Evolutionary conservation across 345 rosid species (phyloP).

Genomic region (Camelina neglecta): DNA sequence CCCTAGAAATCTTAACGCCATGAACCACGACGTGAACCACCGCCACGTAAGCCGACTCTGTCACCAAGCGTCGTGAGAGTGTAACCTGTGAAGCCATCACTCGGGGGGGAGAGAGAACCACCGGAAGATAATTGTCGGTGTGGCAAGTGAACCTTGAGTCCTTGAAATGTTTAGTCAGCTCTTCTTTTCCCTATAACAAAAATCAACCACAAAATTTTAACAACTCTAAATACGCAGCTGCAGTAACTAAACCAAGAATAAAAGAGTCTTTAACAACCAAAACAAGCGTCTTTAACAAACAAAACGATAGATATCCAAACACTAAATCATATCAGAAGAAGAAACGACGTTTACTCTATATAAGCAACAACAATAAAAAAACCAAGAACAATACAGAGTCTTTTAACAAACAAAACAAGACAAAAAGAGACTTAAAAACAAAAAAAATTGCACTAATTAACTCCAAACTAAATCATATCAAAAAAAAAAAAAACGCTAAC

Average conservation of each 20-base stretch:
- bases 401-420: background rate
- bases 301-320: background rate
- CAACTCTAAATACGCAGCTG: background rate
- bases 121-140: slow-evolving; percentile 50
- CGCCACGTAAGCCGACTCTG: slow-evolving; percentile 1
- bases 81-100: slow-evolving; percentile 43
- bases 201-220: background rate
- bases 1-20: slow-evolving; percentile 14
- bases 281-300: background rate
- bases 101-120: slow-evolving; percentile 46
- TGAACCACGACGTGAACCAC: background rate
- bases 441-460: background rate
- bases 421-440: background rate
- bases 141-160: slow-evolving; percentile 49
- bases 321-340: background rate
- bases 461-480: background rate
- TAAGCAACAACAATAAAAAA: background rate
- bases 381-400: background rate
- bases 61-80: slow-evolving; percentile 32
- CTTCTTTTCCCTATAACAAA: slow-evolving; percentile 50
- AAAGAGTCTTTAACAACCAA: background rate
- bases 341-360: background rate
- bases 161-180: slow-evolving; percentile 37
- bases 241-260: background rate
- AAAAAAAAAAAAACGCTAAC: too few species aligned